phyloP scores from a whole-genome alignment of 805 yeast genomes.

The Sungouiozyma intestinalis region DNA sequence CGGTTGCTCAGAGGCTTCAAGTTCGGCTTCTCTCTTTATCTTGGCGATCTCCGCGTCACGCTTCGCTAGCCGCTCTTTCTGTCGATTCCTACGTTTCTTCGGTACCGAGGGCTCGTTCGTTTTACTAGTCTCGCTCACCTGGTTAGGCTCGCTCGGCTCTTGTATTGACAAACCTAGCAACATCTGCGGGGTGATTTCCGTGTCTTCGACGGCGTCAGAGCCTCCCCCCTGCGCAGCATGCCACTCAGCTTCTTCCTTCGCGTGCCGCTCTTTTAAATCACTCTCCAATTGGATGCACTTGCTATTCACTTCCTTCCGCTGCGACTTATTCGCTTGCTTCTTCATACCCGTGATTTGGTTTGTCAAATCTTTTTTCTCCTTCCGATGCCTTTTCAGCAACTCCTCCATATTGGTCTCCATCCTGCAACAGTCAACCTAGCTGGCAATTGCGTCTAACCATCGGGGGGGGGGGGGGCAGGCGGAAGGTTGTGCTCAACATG shows the following conservation, averaged over 20 bases:
- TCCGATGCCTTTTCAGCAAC: slow-evolving; percentile 42
- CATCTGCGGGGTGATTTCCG: slow-evolving; percentile 55
- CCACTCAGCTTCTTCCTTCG: slow-evolving; percentile 35
- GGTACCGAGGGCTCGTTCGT: slow-evolving; percentile 15
- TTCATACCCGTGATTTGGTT: slow-evolving; percentile 65
- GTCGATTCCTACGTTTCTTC: slow-evolving; percentile 55
- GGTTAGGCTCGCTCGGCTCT: slow-evolving; percentile 20
- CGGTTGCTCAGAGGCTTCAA: slow-evolving; percentile 57
- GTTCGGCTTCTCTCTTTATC: slow-evolving; percentile 54
- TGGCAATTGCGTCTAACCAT: background rate
- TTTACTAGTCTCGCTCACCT: background rate
- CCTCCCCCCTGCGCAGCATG: slow-evolving; percentile 10
- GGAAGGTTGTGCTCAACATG: too few relatives aligned
- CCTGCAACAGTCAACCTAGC: background rate
- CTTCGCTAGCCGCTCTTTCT: slow-evolving; percentile 70
- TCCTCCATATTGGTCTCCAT: slow-evolving; percentile 13
- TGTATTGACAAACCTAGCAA: slow-evolving; percentile 45
- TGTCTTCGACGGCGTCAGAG: slow-evolving; percentile 31
- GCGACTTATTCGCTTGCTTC: slow-evolving; percentile 75
- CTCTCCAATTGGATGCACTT: slow-evolving; percentile 52
- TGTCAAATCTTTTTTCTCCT: slow-evolving; percentile 55
- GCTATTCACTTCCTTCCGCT: slow-evolving; percentile 52
- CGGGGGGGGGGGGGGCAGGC: background rate
- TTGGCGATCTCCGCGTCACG: slow-evolving; percentile 60
- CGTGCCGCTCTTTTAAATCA: slow-evolving; percentile 45